Evolutionary conservation across 306 rosid species (phyloP).

Genomic region (Malus orientalis): DNA sequence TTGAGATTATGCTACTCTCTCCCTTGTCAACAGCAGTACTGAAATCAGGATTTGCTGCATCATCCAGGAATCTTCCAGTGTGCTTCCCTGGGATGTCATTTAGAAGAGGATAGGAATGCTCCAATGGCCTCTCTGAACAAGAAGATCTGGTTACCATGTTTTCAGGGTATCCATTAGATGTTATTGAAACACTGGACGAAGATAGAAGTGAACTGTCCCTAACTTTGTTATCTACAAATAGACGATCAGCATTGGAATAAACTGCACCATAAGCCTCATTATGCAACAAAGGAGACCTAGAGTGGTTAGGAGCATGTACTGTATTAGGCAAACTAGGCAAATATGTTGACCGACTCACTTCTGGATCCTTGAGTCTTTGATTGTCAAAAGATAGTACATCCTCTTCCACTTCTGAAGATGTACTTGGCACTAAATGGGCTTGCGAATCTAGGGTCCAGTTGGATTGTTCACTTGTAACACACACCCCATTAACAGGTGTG

Average conservation of each 20-base stretch:
- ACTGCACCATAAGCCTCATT: slow-evolving; percentile 29
- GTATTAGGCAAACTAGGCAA: slow-evolving; percentile 35
- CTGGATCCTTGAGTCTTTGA: slow-evolving; percentile 81
- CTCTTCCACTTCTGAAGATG: slow-evolving; percentile 56
- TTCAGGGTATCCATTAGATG: slow-evolving; percentile 45
- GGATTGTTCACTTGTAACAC: slow-evolving; percentile 31
- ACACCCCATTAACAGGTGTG: slow-evolving; percentile 20
- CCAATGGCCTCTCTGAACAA: slow-evolving; percentile 29
- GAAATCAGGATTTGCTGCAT: slow-evolving; percentile 32
- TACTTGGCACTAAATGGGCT: slow-evolving; percentile 17
- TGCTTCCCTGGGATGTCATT: slow-evolving; percentile 40
- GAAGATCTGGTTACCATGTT: slow-evolving; percentile 36
- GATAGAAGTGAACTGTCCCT: slow-evolving; percentile 32
- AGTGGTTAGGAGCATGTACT: slow-evolving; percentile 26
- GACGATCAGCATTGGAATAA: slow-evolving; percentile 32
- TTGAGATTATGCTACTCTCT: slow-evolving; percentile 83
- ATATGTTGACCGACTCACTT: slow-evolving; percentile 46
- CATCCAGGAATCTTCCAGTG: slow-evolving; percentile 34
- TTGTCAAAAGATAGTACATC: slow-evolving; percentile 62
- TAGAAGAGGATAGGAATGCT: slow-evolving; percentile 31
- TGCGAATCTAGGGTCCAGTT: slow-evolving; percentile 43
- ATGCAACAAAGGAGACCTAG: slow-evolving; percentile 28
- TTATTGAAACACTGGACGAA: slow-evolving; percentile 26
- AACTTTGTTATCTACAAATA: slow-evolving; percentile 28
- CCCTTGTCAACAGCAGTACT: slow-evolving; percentile 53